A percentile compares a stretch with the other conserved stretches of the same genome.
Evolutionary conservation across 176 grass and related monocot species (phyloP).

Genomic region (Avena insularis): DNA sequence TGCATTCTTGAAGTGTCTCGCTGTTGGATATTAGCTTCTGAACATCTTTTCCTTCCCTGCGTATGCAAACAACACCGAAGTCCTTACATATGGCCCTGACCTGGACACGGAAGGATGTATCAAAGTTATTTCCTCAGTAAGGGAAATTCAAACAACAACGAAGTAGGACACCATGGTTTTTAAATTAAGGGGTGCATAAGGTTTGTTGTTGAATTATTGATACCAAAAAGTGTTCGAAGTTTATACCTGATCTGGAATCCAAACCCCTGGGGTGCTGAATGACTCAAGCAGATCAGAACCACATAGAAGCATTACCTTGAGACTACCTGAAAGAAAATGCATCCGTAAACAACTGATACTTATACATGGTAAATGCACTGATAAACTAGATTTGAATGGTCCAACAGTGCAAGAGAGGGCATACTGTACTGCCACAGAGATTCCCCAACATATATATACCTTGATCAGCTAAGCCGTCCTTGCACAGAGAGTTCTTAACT

Average conservation of each 20-base stretch:
- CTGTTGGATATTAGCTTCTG: conserved; percentile 63
- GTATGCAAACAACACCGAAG: conserved; percentile 75
- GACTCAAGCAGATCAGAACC: conserved; percentile 90
- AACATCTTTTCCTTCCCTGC: conserved; percentile 75
- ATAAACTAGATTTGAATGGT: not conserved
- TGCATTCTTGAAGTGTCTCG: conserved; percentile 60
- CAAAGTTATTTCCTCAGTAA: not conserved
- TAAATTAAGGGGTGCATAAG: not conserved
- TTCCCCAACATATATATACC: conserved; percentile 44
- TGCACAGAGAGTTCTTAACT: conserved; percentile 53
- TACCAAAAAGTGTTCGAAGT: not conserved
- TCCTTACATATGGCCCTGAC: conserved; percentile 78
- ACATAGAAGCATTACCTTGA: conserved; percentile 87
- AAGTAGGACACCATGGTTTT: not conserved
- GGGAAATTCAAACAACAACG: not conserved
- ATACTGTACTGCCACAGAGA: not conserved
- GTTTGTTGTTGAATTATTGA: not conserved
- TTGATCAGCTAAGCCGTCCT: conserved; percentile 45
- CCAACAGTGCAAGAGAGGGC: not conserved
- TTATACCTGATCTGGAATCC: conserved; percentile 83
- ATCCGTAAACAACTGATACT: not conserved
- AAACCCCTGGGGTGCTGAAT: conserved; percentile 74
- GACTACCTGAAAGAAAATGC: conserved; percentile 40
- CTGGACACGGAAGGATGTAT: conserved; percentile 39
- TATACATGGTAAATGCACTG: not conserved